These are phyloP conservation scores for Stephania yunnanensis DNA, from an alignment of 164 flowering plant species.

Conservation along the genomic window DNA sequence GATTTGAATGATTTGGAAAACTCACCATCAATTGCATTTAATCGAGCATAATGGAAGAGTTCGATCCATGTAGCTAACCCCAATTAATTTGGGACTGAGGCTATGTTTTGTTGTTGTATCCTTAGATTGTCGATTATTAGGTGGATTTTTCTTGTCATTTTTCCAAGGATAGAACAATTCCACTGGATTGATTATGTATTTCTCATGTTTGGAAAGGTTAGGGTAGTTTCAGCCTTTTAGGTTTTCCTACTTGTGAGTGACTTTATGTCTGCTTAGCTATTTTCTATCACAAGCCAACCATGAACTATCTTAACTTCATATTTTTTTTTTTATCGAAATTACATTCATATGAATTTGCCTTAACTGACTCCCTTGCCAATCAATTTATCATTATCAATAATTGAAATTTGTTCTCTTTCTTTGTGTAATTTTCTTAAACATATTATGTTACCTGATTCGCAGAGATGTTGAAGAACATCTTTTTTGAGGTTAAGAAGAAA, in stretches of 20 bases:
- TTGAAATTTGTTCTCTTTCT: background rate
- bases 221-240: too few species aligned
- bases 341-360: background rate
- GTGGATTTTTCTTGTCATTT: too few species aligned
- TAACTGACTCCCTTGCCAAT: too few species aligned
- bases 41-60: background rate
- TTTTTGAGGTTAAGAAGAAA: conserved; percentile 81
- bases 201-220: too few species aligned
- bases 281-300: background rate
- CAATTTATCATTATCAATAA: background rate
- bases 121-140: too few species aligned
- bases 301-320: background rate
- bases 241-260: background rate
- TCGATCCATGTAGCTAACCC: too few species aligned
- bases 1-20: too few species aligned
- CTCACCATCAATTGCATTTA: too few species aligned
- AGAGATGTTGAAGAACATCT: conserved; percentile 91
- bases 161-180: too few species aligned
- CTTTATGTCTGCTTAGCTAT: background rate
- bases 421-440: conserved; percentile 15
- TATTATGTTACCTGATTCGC: conserved; percentile 8
- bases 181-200: too few species aligned
- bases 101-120: background rate
- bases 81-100: too few species aligned
- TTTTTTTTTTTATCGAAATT: background rate